Evolutionary conservation across 75 land plant genomes (phyloP).

Genomic region (Gnetum montanum): DNA sequence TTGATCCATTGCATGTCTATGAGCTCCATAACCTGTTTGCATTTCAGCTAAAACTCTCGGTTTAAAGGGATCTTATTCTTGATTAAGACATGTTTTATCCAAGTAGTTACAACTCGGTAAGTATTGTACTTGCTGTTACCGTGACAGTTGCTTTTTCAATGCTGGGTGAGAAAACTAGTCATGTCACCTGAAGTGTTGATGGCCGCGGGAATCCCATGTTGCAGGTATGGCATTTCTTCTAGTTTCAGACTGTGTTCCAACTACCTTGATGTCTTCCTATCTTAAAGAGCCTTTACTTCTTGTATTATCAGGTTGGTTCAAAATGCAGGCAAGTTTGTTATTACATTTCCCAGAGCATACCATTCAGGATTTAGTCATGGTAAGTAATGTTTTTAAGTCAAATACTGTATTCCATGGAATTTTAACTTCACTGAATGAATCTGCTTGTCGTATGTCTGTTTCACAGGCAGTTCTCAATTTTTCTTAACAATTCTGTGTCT

Average conservation of each 20-base stretch:
- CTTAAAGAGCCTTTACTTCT: constrained; percentile 1
- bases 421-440: too few species aligned
- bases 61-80: too few species aligned
- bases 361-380: constrained; percentile 96
- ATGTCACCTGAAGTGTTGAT: constrained; percentile 84
- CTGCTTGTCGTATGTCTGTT: too few species aligned
- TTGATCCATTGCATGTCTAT: too few species aligned
- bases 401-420: too few species aligned
- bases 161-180: constrained; percentile 90
- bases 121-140: constrained; percentile 3
- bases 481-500: too few species aligned
- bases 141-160: constrained; percentile 68
- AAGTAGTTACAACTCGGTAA: background rate
- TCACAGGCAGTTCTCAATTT: too few species aligned
- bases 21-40: too few species aligned
- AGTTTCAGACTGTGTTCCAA: background rate
- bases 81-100: too few species aligned
- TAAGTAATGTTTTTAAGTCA: constrained; percentile 17
- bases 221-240: constrained; percentile 51
- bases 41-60: too few species aligned
- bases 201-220: constrained; percentile 83
- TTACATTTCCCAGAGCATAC: constrained; percentile 91
- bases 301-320: constrained; percentile 65
- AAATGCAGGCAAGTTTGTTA: constrained; percentile 94
- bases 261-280: background rate